These are phyloP conservation scores for Schwanniomyces polymorphus DNA, from an alignment of 805 yeast species.

Conservation along the genomic window DNA sequence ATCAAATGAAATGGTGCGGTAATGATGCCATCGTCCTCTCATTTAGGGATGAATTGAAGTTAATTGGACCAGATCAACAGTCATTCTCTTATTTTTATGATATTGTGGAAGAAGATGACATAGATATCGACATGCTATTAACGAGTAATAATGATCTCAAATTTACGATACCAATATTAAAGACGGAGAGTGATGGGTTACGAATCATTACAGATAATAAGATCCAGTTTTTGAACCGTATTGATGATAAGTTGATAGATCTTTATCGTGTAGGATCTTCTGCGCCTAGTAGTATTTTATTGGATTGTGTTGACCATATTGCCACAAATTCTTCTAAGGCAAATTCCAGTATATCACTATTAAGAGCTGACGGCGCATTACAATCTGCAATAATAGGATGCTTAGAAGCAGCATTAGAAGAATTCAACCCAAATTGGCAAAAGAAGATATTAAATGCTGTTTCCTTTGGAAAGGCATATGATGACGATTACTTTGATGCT, in stretches of 20 bases:
- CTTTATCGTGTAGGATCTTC: slow-evolving; percentile 83
- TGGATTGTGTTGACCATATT: slow-evolving; percentile 69
- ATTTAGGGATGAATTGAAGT: slow-evolving; percentile 61
- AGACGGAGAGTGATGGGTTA: slow-evolving; percentile 70
- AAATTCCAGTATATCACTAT: slow-evolving; percentile 67
- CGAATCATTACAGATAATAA: slow-evolving; percentile 58
- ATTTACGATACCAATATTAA: slow-evolving; percentile 36
- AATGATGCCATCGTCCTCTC: slow-evolving; percentile 73
- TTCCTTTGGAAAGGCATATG: slow-evolving; percentile 75
- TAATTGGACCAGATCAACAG: slow-evolving; percentile 71
- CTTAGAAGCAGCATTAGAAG: slow-evolving; percentile 72
- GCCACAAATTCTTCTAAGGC: slow-evolving; percentile 75
- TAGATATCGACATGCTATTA: slow-evolving; percentile 24
- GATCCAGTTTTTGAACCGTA: slow-evolving; percentile 64
- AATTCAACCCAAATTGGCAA: slow-evolving; percentile 78
- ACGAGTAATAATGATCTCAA: slow-evolving; percentile 16
- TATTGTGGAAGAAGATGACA: slow-evolving; percentile 27
- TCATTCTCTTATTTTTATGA: slow-evolving; percentile 54
- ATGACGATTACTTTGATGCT: slow-evolving; percentile 51
- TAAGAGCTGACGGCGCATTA: slow-evolving; percentile 43
- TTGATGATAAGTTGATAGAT: slow-evolving; percentile 54
- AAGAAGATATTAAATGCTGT: slow-evolving; percentile 79
- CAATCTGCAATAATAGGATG: slow-evolving; percentile 67
- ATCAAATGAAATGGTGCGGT: slow-evolving; percentile 76
- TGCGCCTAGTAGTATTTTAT: slow-evolving; percentile 74